Evolutionary conservation across 345 rosid genomes (phyloP).

Genomic region (Gossypium sturtianum): DNA sequence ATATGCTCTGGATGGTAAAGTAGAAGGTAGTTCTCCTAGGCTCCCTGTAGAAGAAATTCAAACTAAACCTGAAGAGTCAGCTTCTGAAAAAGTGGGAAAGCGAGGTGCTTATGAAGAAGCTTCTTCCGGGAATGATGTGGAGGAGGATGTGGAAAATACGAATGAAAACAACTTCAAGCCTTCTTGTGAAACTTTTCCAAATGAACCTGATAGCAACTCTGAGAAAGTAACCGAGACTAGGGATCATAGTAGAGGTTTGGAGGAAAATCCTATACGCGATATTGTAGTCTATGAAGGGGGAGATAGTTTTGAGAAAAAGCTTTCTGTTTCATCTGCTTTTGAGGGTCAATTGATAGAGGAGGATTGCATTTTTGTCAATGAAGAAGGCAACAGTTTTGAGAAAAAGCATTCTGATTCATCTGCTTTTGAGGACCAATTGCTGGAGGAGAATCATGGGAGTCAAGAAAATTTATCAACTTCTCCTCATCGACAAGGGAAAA

Average conservation of each 20-base stretch:
- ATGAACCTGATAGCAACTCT: constrained; percentile 11
- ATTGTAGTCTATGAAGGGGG: constrained; percentile 9
- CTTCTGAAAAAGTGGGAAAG: constrained; percentile 13
- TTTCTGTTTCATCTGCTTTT: constrained; percentile 12
- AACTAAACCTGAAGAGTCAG: constrained; percentile 15
- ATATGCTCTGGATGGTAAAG: constrained; percentile 8
- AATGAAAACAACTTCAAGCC: constrained; percentile 12
- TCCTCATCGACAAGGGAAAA: constrained; percentile 22
- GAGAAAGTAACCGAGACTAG: constrained; percentile 9
- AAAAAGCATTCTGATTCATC: constrained; percentile 18
- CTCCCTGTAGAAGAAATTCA: constrained; percentile 5
- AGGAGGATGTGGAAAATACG: constrained; percentile 11
- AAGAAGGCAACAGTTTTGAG: constrained; percentile 1
- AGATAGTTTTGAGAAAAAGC: constrained; percentile 13
- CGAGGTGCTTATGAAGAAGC: constrained; percentile 15
- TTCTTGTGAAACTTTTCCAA: constrained; percentile 14
- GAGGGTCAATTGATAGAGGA: constrained; percentile 14
- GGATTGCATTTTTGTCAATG: constrained; percentile 5
- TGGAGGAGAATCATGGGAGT: constrained; percentile 8
- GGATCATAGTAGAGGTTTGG: constrained; percentile 10
- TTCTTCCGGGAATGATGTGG: constrained; percentile 13
- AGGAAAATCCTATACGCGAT: constrained; percentile 22
- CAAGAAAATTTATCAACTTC: constrained; percentile 8
- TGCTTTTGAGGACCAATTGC: constrained; percentile 4
- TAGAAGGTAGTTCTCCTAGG: constrained; percentile 2